Conservation (phyloP, 2,329 filamentous ascomycete genomes). For the Penicillium sp. region DNA sequence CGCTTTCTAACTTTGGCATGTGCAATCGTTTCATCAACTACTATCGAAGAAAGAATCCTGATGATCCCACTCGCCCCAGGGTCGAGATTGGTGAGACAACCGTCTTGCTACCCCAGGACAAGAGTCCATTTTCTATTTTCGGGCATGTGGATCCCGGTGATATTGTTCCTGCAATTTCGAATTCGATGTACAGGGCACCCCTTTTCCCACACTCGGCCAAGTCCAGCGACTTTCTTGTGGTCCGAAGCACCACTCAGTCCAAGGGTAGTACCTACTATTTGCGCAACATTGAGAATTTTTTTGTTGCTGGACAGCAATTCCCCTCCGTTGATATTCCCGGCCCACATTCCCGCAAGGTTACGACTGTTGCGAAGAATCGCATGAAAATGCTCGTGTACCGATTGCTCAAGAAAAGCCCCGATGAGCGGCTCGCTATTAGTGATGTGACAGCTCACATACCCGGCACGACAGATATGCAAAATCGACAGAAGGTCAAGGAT, state of each 20-base stretch:
- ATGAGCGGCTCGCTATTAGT: slow-evolving; percentile 69
- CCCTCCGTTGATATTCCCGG: slow-evolving; percentile 90
- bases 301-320: slow-evolving; percentile 88
- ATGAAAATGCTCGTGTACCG: slow-evolving; percentile 96
- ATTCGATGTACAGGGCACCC: slow-evolving; percentile 91
- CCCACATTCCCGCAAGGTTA: slow-evolving; percentile 91
- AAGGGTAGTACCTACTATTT: slow-evolving; percentile 80
- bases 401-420: slow-evolving; percentile 74
- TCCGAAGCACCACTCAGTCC: slow-evolving; percentile 76
- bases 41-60: slow-evolving; percentile 79
- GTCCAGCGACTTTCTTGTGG: slow-evolving; percentile 80
- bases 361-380: slow-evolving; percentile 93
- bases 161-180: slow-evolving; percentile 86
- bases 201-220: slow-evolving; percentile 84
- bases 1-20: slow-evolving; percentile 97
- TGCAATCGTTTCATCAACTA: slow-evolving; percentile 95
- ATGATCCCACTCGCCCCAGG: slow-evolving; percentile 76
- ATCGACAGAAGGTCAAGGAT: slow-evolving; percentile 94
- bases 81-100: slow-evolving; percentile 84
- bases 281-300: slow-evolving; percentile 86
- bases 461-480: slow-evolving; percentile 91
- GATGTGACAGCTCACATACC: slow-evolving; percentile 91
- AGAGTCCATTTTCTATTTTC: slow-evolving; percentile 93
- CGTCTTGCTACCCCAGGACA: slow-evolving; percentile 86
- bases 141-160: slow-evolving; percentile 90